Base-by-base conservation (phyloP, 2,329 filamentous ascomycete genomes). In the Penicillium palitans region DNA sequence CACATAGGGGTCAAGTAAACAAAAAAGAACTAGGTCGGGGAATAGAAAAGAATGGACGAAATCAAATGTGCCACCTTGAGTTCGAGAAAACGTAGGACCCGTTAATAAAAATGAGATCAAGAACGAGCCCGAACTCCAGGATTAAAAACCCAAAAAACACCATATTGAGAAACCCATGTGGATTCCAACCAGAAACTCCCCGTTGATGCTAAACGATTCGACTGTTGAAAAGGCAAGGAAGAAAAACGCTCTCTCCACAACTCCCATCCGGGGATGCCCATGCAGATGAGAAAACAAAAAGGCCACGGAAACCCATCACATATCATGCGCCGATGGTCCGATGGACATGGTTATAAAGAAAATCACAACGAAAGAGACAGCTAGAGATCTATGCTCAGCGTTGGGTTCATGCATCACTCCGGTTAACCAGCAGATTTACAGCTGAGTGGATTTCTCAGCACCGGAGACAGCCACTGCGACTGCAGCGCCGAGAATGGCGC, bases 401-500 rank as follows among this genome's bases (percentile, higher is more conserved):
- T 24, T 47, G 19, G 17, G 33, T 33, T 59, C 35, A 52, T 60
- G 52, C 52, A 59, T 63, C 50, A 56, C 46, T 57, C 52, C n/a
- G 58, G 25, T 56, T 29, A 19, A 42, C 27, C 15, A 33, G 12
- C 33, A 40, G 5, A 21, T 51, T 50, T 39, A 60, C 21, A 40
- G 50, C 49, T 52, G 40, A 47, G 56, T 57, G 39, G 60, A 47
- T 24, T 67, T 68, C 24, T 74, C 71, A 13, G 70, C 67, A 35
- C 76, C 72, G 1, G 76, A 73, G 13, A 80, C 71, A 12, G 79
- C 79, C 24, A 80, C 79, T 4, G 79, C 78, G 13, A 81, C 78
- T 0, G 79, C 79, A 0, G 78, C 78, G 15, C 79, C 79, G 24
- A 79, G 66, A 25, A 81, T 76, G 3, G 76, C 77, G 35, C 77